Percentiles rank a stretch among this genome's conserved stretches.
phyloP scores from a whole-genome alignment of 768 basidiomycete species.

The Leccinum incarnatum region DNA sequence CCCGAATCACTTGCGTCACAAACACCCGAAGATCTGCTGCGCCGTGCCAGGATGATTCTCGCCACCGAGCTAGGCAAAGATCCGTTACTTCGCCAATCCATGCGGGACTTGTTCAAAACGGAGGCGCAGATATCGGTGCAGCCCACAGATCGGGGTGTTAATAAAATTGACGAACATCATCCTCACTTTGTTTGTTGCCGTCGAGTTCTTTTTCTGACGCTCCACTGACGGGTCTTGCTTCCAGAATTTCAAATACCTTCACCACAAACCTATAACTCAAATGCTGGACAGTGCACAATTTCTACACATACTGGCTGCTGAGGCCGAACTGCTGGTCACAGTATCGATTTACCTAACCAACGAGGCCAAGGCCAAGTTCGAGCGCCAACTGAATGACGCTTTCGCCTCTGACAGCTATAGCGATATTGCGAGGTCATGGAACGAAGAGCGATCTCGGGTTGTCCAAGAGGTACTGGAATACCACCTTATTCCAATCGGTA shows the following conservation, averaged over 20 bases:
- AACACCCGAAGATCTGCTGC: constrained; percentile 64
- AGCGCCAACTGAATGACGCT: constrained; percentile 73
- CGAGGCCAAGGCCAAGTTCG: constrained; percentile 62
- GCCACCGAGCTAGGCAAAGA: constrained; percentile 92
- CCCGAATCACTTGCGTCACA: constrained; percentile 58
- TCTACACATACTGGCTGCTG: constrained; percentile 86
- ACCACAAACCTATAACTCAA: constrained; percentile 67
- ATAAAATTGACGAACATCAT: constrained; percentile 74
- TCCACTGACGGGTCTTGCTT: constrained; percentile 5
- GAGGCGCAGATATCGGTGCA: constrained; percentile 74
- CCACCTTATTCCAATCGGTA: constrained; percentile 77
- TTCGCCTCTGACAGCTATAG: constrained; percentile 84
- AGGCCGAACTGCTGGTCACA: constrained; percentile 82
- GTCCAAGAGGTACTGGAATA: constrained; percentile 77
- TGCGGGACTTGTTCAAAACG: constrained; percentile 71
- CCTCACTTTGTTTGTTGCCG: constrained; percentile 59
- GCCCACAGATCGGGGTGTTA: constrained; percentile 84
- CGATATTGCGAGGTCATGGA: constrained; percentile 88
- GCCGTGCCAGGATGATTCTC: constrained; percentile 77
- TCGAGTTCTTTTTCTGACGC: neutral
- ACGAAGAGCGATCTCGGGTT: constrained; percentile 75
- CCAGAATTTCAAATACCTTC: constrained; percentile 94
- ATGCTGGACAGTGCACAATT: constrained; percentile 79
- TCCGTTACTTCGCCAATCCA: constrained; percentile 76
- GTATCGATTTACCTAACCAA: constrained; percentile 67